These are phyloP conservation scores for Linderniella brevidens DNA, from an alignment of 257 asterid genomes.

Conservation along the genomic window DNA sequence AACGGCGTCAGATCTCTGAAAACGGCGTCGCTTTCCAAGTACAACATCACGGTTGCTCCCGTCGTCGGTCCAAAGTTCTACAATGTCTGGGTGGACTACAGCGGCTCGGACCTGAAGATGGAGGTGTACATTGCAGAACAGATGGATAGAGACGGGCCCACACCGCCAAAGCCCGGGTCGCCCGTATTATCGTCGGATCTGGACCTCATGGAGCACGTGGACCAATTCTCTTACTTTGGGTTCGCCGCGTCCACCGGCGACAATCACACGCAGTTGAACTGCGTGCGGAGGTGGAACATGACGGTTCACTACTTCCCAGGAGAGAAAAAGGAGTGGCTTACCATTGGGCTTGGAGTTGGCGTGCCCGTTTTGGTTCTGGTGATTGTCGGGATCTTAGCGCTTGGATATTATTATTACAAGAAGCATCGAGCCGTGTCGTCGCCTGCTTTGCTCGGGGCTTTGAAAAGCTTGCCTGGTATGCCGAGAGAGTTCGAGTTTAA, in stretches of 20 bases:
- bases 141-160: constrained; percentile 14
- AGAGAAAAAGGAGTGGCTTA: constrained; percentile 9
- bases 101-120: constrained; percentile 21
- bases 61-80: constrained; percentile 15
- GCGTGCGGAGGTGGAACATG: constrained; percentile 64
- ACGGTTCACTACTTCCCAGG: constrained; percentile 36
- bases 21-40: constrained; percentile 13
- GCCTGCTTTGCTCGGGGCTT: constrained; percentile 41
- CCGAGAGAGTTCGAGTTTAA: constrained; percentile 56
- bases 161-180: constrained; percentile 34
- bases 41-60: constrained; percentile 46
- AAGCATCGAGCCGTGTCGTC: constrained; percentile 17
- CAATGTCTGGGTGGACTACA: constrained; percentile 76
- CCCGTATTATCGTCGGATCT: constrained; percentile 16
- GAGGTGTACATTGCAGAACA: constrained; percentile 41
- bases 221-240: constrained; percentile 59
- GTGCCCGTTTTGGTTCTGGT: constrained; percentile 25
- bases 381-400: constrained; percentile 19
- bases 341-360: constrained; percentile 32
- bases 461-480: constrained; percentile 60
- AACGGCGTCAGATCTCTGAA: constrained; percentile 31
- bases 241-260: constrained; percentile 76
- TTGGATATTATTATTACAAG: constrained; percentile 18
- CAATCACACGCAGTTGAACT: constrained; percentile 29
- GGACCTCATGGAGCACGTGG: constrained; percentile 21